Conservation (phyloP, 2,329 filamentous ascomycete genomes). For the Aureobasidium uvarum region DNA sequence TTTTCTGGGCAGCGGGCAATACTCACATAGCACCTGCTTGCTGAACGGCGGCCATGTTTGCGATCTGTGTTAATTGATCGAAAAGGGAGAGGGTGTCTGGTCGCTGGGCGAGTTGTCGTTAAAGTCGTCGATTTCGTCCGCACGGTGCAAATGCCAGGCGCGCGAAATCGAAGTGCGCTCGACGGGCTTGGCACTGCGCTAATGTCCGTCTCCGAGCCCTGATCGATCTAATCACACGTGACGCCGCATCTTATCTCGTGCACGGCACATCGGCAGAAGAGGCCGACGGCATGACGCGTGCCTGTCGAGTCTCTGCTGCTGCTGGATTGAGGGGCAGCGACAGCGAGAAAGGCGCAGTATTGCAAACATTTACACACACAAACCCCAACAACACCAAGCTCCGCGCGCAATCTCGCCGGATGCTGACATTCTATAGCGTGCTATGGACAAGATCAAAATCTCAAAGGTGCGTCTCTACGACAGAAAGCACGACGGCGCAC, state of each 20-base stretch:
- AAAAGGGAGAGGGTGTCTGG: slow-evolving; percentile 18
- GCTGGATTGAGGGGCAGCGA: background rate
- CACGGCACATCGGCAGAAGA: background rate
- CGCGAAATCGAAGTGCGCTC: background rate
- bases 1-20: too few species aligned
- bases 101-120: slow-evolving; percentile 15
- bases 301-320: slow-evolving; percentile 12
- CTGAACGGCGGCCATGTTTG: slow-evolving; percentile 42
- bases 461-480: slow-evolving; percentile 10
- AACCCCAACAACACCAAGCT: background rate
- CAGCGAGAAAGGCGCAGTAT: background rate
- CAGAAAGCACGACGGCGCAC: background rate
- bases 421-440: slow-evolving; percentile 15
- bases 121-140: background rate
- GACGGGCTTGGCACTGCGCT: background rate
- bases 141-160: background rate
- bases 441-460: slow-evolving; percentile 28
- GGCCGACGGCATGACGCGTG: background rate
- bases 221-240: background rate
- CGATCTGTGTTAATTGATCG: slow-evolving; percentile 31
- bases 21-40: slow-evolving; percentile 31
- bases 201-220: background rate
- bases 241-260: background rate
- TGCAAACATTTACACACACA: background rate
- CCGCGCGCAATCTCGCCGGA: background rate